Evolutionary conservation across 495 filamentous ascomycete genomes (phyloP), one percentile per base, ranked within the genome.

Genomic region (Trichoderma gamsii): DNA sequence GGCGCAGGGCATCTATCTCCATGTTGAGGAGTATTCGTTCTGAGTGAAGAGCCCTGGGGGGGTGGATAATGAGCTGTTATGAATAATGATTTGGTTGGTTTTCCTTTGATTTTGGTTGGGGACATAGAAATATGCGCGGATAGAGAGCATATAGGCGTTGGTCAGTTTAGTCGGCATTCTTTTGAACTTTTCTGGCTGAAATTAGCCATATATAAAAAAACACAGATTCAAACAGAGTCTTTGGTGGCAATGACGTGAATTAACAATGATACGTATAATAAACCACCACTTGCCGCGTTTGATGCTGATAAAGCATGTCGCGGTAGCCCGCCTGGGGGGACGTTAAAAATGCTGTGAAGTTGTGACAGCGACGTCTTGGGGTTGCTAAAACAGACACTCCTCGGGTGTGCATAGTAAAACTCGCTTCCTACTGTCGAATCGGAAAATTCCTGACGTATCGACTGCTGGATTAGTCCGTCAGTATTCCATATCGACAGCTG

Each of bases 401-500:
- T n/a, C n/a, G n/a, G n/a, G n/a, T n/a, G n/a, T n/a, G n/a, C n/a
- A n/a, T n/a, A n/a, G n/a, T n/a, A n/a, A n/a, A n/a, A n/a, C n/a
- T n/a, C n/a, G n/a, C n/a, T n/a, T n/a, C n/a, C n/a, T n/a, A n/a
- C n/a, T n/a, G 88, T 90, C 11, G 81, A 82, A 59, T 83, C 78
- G 8, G 76, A 79, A 68, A 90, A 90, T 69, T 89, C 87, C 18
- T 86, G 81, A 1, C 88, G 79, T 51, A 91, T 90, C 41, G 80
- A 85, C 7, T 84, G 77, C 72, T 91, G 88, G 65, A 92, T 90
- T 23, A 89, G 74, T 0, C 79, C 76, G 70, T 92, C 89, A 0
- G 87, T 90, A n/a, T 59, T 85, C 83, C 84, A 87, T 88, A 73
- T 91, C 89, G 13, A 92, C 88, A 8, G 89, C 87, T 0, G 82